Conservation (phyloP, 2,329 filamentous ascomycete genomes). For the Alternaria ethzedia region DNA sequence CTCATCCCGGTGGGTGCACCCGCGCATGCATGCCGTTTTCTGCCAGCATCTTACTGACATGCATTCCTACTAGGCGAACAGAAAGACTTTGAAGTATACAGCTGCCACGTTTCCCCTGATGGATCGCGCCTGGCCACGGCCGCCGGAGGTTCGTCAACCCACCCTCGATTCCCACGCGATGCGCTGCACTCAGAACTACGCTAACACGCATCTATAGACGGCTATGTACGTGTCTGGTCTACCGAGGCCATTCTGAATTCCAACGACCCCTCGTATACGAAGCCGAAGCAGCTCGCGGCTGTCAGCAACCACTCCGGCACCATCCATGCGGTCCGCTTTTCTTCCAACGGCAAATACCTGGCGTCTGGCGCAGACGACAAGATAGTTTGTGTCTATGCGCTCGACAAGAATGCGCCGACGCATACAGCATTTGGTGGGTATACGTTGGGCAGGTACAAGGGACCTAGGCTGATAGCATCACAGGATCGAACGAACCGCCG, state of each 20-base stretch:
- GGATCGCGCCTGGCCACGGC: constrained; percentile 90
- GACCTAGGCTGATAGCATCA: constrained; percentile 17
- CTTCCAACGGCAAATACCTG: constrained; percentile 90
- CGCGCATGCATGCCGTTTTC: constrained; percentile 12
- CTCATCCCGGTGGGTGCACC: constrained; percentile 75
- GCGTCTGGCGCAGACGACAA: constrained; percentile 98
- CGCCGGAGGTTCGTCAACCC: constrained; percentile 73
- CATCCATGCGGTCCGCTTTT: constrained; percentile 96
- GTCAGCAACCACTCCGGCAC: constrained; percentile 99
- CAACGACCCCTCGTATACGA: constrained; percentile 71
- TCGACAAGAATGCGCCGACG: constrained; percentile 81
- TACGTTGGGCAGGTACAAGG: not conserved
- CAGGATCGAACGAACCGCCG: constrained; percentile 83
- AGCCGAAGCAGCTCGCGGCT: constrained; percentile 91
- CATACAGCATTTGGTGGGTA: constrained; percentile 77
- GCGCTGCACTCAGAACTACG: constrained; percentile 16
- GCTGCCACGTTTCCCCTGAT: constrained; percentile 95
- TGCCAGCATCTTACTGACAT: constrained; percentile 19
- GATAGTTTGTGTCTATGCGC: constrained; percentile 95
- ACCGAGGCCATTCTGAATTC: constrained; percentile 90
- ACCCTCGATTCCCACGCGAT: constrained; percentile 22
- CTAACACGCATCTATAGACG: constrained; percentile 64
- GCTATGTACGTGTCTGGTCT: constrained; percentile 97
- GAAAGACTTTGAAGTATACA: constrained; percentile 98
- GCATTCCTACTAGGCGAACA: constrained; percentile 73